Evolutionary conservation across 495 filamentous ascomycete species (phyloP).

Genomic region (Filosporella fistucella): DNA sequence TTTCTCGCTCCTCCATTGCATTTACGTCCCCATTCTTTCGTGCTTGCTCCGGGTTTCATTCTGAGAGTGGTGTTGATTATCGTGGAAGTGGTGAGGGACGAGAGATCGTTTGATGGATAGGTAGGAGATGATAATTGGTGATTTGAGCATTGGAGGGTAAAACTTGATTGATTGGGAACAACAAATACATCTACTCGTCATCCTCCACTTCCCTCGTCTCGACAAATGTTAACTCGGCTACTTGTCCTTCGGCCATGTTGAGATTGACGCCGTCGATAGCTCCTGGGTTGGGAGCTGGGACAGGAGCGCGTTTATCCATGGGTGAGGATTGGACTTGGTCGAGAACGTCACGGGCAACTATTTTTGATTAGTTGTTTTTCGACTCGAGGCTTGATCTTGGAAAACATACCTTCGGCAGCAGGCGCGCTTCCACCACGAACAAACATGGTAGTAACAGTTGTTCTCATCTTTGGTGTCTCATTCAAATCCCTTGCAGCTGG

Average conservation of each 20-base stretch:
- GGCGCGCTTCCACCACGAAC: slow-evolving; percentile 38
- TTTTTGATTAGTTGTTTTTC: too few relatives aligned
- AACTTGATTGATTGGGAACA: too few relatives aligned
- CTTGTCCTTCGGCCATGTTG: slow-evolving; percentile 40
- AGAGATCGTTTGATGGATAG: too few relatives aligned
- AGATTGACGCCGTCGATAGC: slow-evolving; percentile 42
- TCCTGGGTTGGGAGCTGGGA: slow-evolving; percentile 12
- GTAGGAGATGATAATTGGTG: too few relatives aligned
- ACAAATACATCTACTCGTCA: slow-evolving; percentile 26
- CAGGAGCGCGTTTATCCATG: slow-evolving; percentile 30
- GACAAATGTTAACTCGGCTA: slow-evolving; percentile 45
- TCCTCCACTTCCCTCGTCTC: slow-evolving; percentile 37
- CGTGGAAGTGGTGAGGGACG: too few relatives aligned
- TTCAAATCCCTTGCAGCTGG: slow-evolving; percentile 21
- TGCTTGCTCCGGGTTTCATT: too few relatives aligned
- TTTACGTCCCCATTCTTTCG: too few relatives aligned
- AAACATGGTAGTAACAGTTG: slow-evolving; percentile 46
- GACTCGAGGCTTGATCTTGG: background rate
- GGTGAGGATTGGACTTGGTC: too few relatives aligned
- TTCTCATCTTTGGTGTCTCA: slow-evolving; percentile 26
- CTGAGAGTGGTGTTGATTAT: too few relatives aligned
- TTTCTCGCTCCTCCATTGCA: too few relatives aligned
- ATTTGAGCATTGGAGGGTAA: too few relatives aligned
- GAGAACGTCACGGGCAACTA: too few relatives aligned
- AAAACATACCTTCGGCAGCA: slow-evolving; percentile 31